These are phyloP conservation scores for Pugionium cornutum DNA, from an alignment of 345 rosid species.

Conservation along the genomic window DNA sequence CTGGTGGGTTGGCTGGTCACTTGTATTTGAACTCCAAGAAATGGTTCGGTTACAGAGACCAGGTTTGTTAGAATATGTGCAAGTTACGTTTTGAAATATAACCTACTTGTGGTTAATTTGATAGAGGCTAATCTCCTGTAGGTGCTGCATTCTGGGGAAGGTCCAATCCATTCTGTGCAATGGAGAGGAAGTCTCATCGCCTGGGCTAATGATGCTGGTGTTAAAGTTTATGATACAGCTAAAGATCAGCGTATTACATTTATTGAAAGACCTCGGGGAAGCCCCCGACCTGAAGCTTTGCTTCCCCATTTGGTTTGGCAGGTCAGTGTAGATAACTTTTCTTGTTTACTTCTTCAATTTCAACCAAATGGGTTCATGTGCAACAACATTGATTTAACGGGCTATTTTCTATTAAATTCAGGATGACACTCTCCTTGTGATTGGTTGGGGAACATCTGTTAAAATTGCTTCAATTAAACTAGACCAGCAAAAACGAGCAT, in stretches of 20 bases:
- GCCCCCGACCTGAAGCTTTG: constrained; percentile 88
- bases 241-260: constrained; percentile 90
- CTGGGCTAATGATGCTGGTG: constrained; percentile 99
- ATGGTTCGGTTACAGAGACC: constrained; percentile 88
- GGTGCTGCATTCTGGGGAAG: constrained; percentile 99
- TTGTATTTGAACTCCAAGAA: constrained; percentile 79
- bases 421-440: constrained; percentile 91
- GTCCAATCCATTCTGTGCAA: constrained; percentile 90
- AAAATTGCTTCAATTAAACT: constrained; percentile 88
- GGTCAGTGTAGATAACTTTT: constrained; percentile 50
- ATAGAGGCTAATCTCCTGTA: constrained; percentile 27
- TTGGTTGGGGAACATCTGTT: constrained; percentile 95
- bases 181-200: constrained; percentile 96
- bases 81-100: constrained; percentile 6
- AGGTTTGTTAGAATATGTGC: constrained; percentile 54
- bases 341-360: neutral
- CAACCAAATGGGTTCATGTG: constrained; percentile 1
- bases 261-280: constrained; percentile 91
- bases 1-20: constrained; percentile 98
- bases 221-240: constrained; percentile 92
- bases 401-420: constrained; percentile 37
- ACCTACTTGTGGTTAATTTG: constrained; percentile 6
- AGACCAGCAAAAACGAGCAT: constrained; percentile 51
- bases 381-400: constrained; percentile 3
- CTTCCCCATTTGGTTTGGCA: constrained; percentile 98